Evolutionary conservation across 805 yeast genomes (phyloP).

Genomic region (Saturnispora besseyi): DNA sequence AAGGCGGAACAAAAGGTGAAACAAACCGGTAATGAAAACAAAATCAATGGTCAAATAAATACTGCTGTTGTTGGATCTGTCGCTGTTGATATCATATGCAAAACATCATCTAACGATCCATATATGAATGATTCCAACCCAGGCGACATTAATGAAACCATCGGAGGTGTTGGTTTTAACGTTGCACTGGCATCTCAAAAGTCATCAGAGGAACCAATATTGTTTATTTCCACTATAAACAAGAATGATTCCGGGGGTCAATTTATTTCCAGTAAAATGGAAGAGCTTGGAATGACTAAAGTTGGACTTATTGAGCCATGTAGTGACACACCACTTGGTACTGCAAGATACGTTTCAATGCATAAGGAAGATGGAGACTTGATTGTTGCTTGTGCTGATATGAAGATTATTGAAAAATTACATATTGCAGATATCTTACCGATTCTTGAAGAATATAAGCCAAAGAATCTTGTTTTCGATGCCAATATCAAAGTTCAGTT

Average conservation of each 20-base stretch:
- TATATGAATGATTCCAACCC: constrained; percentile 62
- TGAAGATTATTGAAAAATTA: constrained; percentile 55
- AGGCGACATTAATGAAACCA: constrained; percentile 38
- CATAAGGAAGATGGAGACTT: constrained; percentile 56
- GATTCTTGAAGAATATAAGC: constrained; percentile 34
- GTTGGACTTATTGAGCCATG: constrained; percentile 31
- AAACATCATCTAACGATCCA: constrained; percentile 24
- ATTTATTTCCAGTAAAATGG: constrained; percentile 28
- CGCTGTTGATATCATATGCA: constrained; percentile 65
- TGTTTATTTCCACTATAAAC: constrained; percentile 52
- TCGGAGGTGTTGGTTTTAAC: constrained; percentile 85
- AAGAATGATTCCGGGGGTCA: constrained; percentile 43
- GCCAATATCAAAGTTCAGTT: constrained; percentile 49
- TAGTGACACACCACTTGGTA: constrained; percentile 21
- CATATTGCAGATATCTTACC: constrained; percentile 34
- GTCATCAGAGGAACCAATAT: constrained; percentile 20
- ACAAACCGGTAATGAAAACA: neutral
- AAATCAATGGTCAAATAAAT: neutral
- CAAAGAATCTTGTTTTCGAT: constrained; percentile 52
- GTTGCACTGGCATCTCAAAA: constrained; percentile 47
- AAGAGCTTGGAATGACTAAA: constrained; percentile 22
- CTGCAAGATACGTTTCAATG: constrained; percentile 69
- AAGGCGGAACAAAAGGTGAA: neutral
- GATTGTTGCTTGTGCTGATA: constrained; percentile 74
- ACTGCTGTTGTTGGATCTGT: constrained; percentile 61